Evolutionary conservation across 352 stramenopile species (phyloP), one percentile per base, ranked within the genome.

Genomic region (Phytophthora tubulina): DNA sequence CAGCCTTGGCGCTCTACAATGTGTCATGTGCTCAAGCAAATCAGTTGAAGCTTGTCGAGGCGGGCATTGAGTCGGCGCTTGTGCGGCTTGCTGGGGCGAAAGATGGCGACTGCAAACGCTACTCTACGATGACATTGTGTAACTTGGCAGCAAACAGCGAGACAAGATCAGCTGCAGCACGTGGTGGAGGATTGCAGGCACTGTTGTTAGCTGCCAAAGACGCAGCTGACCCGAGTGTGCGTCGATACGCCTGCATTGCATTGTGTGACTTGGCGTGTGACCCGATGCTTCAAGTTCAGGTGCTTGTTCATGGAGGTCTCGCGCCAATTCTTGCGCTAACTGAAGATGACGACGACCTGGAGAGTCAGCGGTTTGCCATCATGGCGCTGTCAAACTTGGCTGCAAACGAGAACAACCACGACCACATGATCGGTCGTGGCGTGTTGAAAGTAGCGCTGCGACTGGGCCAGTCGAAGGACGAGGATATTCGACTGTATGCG

Each of bases 351-450:
- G 73, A 79, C 6, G 84, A 98, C 73, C 32, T 90, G 0, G 93
- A 98, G 54, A 96, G 84, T 50, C 90, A 98, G 64, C 76, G 93
- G 2, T 97, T 98, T 75, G 94, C 92, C 31, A 92, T 98, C 70
- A 98, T 99, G 93, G 96, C 94, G 35, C 75, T 99, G 8, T 96
- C 89, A 11, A 99, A 99, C 72, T 77, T 99, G 17, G 93, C 95
- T 0, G 92, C 92, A 38, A 99, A 98, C 65, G 93, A 99, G 66
- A 86, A 80, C 63, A 99, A 99, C 70, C 96, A 99, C 70, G 82
- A 85, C 38, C 85, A 92, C 51, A 88, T 99, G 84, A 89, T 99
- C 44, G 73, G 83, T 6, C 92, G 96, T 36, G 93, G 93, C 3
- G 86, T 93, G 31, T 78, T 99, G 17, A 79, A 92, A 50, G 82